Evolutionary conservation across 257 asterid genomes (phyloP).

Genomic region (Rehmannia glutinosa): DNA sequence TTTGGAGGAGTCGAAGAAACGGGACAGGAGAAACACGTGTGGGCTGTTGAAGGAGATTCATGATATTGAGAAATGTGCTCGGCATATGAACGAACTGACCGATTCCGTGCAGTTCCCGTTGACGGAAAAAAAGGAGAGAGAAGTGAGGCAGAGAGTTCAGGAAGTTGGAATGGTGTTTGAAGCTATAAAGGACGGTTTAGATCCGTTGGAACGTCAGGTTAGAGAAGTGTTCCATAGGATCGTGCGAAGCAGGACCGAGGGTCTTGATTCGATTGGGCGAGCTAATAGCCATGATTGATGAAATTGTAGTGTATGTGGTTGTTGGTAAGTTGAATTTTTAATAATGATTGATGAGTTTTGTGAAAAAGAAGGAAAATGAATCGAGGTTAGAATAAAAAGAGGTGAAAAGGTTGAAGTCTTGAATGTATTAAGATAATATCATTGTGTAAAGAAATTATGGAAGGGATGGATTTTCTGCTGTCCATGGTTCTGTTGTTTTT

Average conservation of each 20-base stretch:
- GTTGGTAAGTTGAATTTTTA: neutral
- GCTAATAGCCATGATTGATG: slow-evolving; percentile 28
- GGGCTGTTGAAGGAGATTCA: slow-evolving; percentile 90
- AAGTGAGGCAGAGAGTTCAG: slow-evolving; percentile 55
- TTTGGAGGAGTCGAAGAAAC: slow-evolving; percentile 69
- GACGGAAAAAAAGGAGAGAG: slow-evolving; percentile 60
- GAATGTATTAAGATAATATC: too few relatives aligned
- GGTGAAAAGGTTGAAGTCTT: too few relatives aligned
- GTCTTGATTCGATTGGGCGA: slow-evolving; percentile 45
- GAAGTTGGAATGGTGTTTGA: slow-evolving; percentile 52
- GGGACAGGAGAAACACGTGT: slow-evolving; percentile 60
- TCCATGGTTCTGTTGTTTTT: slow-evolving; percentile 14
- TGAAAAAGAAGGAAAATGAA: too few relatives aligned
- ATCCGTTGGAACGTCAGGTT: slow-evolving; percentile 72
- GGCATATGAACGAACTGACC: slow-evolving; percentile 50
- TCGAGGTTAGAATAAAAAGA: slow-evolving; percentile 24
- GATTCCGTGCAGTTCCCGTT: slow-evolving; percentile 61
- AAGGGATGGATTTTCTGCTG: slow-evolving; percentile 21
- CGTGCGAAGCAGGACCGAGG: slow-evolving; percentile 70
- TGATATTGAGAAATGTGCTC: slow-evolving; percentile 61
- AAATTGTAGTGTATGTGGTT: neutral
- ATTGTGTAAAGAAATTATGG: slow-evolving; percentile 28
- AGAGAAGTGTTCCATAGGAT: slow-evolving; percentile 80
- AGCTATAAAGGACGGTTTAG: slow-evolving; percentile 61
- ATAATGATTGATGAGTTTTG: too few relatives aligned